Conservation (phyloP, 1,284 basidiomycete species). For the Fomitopsis betulina region DNA sequence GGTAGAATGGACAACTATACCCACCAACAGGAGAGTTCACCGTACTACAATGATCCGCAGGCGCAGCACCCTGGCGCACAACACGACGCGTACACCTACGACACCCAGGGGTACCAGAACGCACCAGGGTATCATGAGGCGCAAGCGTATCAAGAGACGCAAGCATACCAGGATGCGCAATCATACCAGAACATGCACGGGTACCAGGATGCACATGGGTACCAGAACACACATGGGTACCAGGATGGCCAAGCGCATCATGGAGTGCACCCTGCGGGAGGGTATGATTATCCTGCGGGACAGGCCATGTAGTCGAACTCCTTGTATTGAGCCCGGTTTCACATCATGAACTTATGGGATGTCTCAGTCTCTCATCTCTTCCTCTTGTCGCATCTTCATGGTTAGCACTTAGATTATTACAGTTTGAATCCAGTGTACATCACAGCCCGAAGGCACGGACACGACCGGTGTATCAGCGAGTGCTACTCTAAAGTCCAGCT, state of each 20-base stretch:
- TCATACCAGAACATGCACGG: background rate
- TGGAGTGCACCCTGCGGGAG: constrained; percentile 3
- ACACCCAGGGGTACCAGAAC: background rate
- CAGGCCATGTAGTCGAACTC: constrained; percentile 23
- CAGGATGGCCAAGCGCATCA: background rate
- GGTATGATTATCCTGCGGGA: constrained; percentile 22
- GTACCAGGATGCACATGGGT: background rate
- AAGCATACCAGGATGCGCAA: background rate
- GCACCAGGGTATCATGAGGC: background rate
- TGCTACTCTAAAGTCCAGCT: background rate
- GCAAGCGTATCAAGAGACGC: background rate
- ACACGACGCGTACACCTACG: background rate
- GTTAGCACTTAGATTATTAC: constrained; percentile 1
- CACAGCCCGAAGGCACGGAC: constrained; percentile 16
- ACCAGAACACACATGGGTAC: background rate
- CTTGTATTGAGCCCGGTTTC: constrained; percentile 8
- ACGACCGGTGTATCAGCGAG: constrained; percentile 4
- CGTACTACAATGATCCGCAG: background rate
- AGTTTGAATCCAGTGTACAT: constrained; percentile 19
- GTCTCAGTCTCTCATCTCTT: constrained; percentile 7
- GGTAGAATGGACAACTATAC: background rate
- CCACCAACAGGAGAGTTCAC: background rate
- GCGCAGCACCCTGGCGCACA: constrained; percentile 5
- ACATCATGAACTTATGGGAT: constrained; percentile 4
- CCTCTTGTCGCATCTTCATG: background rate